Base-by-base conservation (phyloP, 257 asterid genomes). In the Coffea canephora region DNA sequence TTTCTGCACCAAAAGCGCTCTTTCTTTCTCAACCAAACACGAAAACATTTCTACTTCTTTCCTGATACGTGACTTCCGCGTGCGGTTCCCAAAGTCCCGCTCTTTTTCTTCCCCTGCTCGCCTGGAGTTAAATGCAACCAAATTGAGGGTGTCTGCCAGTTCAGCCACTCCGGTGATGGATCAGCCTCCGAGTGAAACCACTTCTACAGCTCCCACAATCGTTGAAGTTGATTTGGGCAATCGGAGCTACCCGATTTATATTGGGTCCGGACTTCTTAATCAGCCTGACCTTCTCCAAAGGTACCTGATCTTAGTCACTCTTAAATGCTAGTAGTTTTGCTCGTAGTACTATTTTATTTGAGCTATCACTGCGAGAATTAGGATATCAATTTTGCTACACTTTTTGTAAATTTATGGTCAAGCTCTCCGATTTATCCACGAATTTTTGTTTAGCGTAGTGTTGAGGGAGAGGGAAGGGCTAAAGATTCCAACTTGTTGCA, bases 201-300 rank as follows among this genome's bases (percentile, higher is more conserved):
- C 91, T 73, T 78, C 94, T 41, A 84, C 66, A 9, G 83, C 81
- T 69, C 89, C 97, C 72, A 80, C 94, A 2, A 77, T 84, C 80
- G 99, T 96, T 7, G 95, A 92, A 80, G 99, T 96, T 54, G 94
- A 92, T 90, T 89, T 96, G 90, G 98, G 99, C 21, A 76, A 87
- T 81, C 97, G 97, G 84, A 96, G 98, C 93, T 96, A 96, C 86
- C 99, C 97, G 73, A 96, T 94, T 88, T 96, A 96, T 82, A 96
- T 96, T 23, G 99, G 98, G 21, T 78, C 99, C 55, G 96, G 97
- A n/a, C 95, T 96, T 75, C 94, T 96, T 57, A 82, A 88, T 87
- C 94, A 87, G 78, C 93, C 96, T 6, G 88, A 94, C 74, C 89
- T 96, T 83, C 95, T 96, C 25, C 99, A 96, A 41, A 89, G 94